phyloP scores from a whole-genome alignment of 1,139 yeast species.

The Chernovozyma sophiae-reginae region DNA sequence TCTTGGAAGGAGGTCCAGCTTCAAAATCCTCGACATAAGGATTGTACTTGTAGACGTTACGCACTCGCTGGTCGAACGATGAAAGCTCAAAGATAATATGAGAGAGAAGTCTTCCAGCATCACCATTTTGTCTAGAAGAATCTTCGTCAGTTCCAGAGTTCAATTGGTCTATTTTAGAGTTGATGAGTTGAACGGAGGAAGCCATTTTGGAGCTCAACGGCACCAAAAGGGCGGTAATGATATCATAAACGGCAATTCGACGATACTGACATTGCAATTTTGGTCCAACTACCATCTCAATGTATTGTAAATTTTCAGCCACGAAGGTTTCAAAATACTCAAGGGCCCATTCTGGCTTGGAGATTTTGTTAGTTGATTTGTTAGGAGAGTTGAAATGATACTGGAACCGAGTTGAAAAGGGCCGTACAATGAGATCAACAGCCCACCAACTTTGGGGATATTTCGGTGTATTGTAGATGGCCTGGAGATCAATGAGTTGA shows the following conservation, averaged over 20 bases:
- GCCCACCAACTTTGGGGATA: slow-evolving; percentile 57
- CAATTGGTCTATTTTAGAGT: slow-evolving; percentile 18
- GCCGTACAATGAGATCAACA: slow-evolving; percentile 50
- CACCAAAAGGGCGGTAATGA: slow-evolving; percentile 50
- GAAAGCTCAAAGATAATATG: slow-evolving; percentile 61
- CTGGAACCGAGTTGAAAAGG: slow-evolving; percentile 58
- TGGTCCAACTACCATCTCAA: slow-evolving; percentile 29
- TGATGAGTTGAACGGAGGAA: slow-evolving; percentile 24
- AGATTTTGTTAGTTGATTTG: slow-evolving; percentile 61
- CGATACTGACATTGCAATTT: slow-evolving; percentile 23
- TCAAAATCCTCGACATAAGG: slow-evolving; percentile 36
- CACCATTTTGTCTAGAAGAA: background rate
- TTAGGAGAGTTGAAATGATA: slow-evolving; percentile 65
- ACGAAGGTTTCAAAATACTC: slow-evolving; percentile 51
- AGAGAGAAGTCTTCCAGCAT: slow-evolving; percentile 45
- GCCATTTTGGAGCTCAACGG: slow-evolving; percentile 49
- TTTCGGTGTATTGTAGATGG: slow-evolving; percentile 24
- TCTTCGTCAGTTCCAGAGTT: background rate
- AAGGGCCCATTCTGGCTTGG: slow-evolving; percentile 81
- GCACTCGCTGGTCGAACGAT: slow-evolving; percentile 53
- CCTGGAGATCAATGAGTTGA: slow-evolving; percentile 35
- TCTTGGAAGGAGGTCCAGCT: slow-evolving; percentile 25
- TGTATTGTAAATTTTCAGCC: slow-evolving; percentile 34
- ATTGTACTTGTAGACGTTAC: slow-evolving; percentile 51
- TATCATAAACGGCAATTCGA: slow-evolving; percentile 40